A percentile compares a stretch with the other conserved stretches of the same genome.
Evolutionary conservation across 306 rosid species (phyloP).

Genomic region (Medicago ruthenica): DNA sequence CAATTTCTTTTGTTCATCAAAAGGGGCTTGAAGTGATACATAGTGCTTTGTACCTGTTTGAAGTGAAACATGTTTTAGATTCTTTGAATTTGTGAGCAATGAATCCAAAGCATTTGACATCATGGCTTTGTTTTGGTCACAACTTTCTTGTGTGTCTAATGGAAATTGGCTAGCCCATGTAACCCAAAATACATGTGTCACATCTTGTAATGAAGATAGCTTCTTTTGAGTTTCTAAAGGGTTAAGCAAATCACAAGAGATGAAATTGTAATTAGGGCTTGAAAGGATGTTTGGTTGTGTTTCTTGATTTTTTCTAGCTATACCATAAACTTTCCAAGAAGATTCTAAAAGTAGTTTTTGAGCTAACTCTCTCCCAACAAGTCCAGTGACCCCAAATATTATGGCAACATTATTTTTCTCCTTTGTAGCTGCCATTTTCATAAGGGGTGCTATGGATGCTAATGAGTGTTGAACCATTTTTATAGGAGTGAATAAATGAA

Average conservation of each 20-base stretch:
- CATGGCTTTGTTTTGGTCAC: constrained; percentile 75
- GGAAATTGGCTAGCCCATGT: constrained; percentile 91
- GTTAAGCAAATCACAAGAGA: constrained; percentile 77
- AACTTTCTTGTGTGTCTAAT: constrained; percentile 58
- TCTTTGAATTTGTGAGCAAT: constrained; percentile 53
- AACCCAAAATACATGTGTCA: constrained; percentile 88
- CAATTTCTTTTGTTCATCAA: constrained; percentile 40
- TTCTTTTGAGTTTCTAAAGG: constrained; percentile 60
- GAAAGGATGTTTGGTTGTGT: constrained; percentile 40
- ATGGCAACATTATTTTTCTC: constrained; percentile 61
- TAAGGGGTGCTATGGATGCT: not conserved
- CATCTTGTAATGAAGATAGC: constrained; percentile 62
- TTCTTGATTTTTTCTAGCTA: constrained; percentile 71
- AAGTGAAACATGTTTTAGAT: constrained; percentile 77
- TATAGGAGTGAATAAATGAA: constrained; percentile 46
- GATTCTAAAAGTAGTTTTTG: constrained; percentile 50
- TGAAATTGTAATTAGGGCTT: constrained; percentile 67
- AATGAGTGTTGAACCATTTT: constrained; percentile 48
- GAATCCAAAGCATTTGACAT: constrained; percentile 71
- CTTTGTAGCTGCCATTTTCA: constrained; percentile 54
- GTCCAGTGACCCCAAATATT: constrained; percentile 88
- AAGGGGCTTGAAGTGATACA: constrained; percentile 60
- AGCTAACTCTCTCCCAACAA: constrained; percentile 81
- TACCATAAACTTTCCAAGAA: constrained; percentile 87
- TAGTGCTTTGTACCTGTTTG: constrained; percentile 96